Base-by-base conservation (phyloP, 192 early-diverging fungal species). In the Coemansia sp. region DNA sequence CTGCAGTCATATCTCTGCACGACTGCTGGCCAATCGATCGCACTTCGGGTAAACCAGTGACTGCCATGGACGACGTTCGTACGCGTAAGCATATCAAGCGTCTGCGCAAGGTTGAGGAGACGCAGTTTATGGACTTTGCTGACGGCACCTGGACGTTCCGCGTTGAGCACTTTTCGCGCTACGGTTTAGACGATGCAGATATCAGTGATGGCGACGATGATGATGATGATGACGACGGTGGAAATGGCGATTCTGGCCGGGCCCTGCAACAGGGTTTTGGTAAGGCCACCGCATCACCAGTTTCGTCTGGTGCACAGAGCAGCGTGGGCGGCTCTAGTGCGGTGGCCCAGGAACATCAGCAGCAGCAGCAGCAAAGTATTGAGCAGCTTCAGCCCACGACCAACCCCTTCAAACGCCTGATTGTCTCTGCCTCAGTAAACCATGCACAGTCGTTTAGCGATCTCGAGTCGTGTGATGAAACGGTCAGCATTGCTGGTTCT, bases 91-190 rank as follows among this genome's bases (percentile, higher is more conserved):
- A 91, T 53, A 68, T 89, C 51, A 78, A 82, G 39, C 85, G 86
- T 12, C 72, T 98, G 15, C 83, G 83, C 53, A 68, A 63, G 3
- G 84, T 91, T n/a, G 65, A 81, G 18, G 89, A 89, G 34, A 96
- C 92, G 1, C 74, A 84, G 43, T 94, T 96, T 71, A 66, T 93
- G 17, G 85, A 83, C 37, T 99, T 82, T 41, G 66, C 80, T 10
- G 84, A 85, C 14, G 93, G 95, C 18, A 82, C 81, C 0, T 99
- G 97, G 97, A 86, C 74, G n/a, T 99, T 99, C 76, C 65, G 81
- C 14, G 96, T 99, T 9, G 81, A 93, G 56, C 89, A 93, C 63
- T 90, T 90, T 73, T 89, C 84, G 58, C 73, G 80, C 45, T 96
- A 96, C 63, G 92, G 91, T 9, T 65, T 95, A 55, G 81, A 82